phyloP scores from a whole-genome alignment of 257 asterid genomes.

The Solanum ossicruentum region DNA sequence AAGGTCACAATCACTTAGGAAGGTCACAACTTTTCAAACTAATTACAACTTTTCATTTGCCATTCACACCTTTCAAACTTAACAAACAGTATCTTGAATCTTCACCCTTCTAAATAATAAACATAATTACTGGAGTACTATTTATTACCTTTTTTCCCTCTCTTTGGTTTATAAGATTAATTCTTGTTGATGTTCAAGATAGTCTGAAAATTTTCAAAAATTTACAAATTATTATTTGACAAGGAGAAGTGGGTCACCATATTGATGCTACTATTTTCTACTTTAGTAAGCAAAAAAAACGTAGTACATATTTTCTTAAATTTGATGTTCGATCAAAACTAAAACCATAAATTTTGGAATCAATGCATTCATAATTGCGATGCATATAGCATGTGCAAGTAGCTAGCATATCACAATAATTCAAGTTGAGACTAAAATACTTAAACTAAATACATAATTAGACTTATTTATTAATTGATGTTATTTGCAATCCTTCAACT shows the following conservation, averaged over 20 bases:
- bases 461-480: not conserved
- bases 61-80: no score
- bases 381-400: not conserved
- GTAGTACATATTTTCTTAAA: not conserved
- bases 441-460: not conserved
- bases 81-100: not conserved
- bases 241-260: not conserved
- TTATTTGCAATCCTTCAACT: not conserved
- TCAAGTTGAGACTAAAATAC: not conserved
- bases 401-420: not conserved
- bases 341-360: not conserved
- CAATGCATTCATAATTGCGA: not conserved
- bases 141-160: not conserved
- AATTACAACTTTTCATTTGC: no score
- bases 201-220: not conserved
- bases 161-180: not conserved
- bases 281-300: not conserved
- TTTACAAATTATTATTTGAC: not conserved
- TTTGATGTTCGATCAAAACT: not conserved
- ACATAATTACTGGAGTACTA: not conserved
- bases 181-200: not conserved
- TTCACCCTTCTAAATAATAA: not conserved
- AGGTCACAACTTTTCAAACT: no score
- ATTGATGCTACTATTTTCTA: not conserved
- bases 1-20: no score